phyloP scores from a whole-genome alignment of 208 protist genomes.

The Crithidia bombi region DNA sequence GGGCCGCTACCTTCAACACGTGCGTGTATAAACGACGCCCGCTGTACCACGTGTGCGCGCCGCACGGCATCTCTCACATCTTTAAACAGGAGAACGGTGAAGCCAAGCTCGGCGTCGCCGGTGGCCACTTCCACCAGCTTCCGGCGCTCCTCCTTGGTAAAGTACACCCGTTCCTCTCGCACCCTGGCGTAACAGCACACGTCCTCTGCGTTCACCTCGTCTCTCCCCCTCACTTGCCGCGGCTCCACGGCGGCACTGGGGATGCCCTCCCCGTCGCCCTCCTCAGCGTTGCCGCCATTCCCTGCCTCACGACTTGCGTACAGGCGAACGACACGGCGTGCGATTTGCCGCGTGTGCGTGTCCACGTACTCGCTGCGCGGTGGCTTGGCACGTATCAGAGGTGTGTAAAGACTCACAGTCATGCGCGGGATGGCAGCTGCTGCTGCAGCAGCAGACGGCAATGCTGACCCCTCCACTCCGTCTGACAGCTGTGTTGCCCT shows the following conservation, averaged over 20 bases:
- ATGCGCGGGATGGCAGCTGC: slow-evolving; percentile 55
- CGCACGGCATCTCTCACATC: slow-evolving; percentile 42
- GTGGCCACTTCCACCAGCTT: slow-evolving; percentile 42
- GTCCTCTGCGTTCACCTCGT: slow-evolving; percentile 15
- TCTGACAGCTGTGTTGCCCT: background rate
- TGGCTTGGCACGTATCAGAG: slow-evolving; percentile 40
- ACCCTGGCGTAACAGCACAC: slow-evolving; percentile 30
- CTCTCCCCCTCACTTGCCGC: background rate
- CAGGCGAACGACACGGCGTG: slow-evolving; percentile 47
- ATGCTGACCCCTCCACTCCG: background rate
- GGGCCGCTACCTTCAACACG: slow-evolving; percentile 44
- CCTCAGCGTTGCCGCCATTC: slow-evolving; percentile 2
- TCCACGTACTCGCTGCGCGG: slow-evolving; percentile 51
- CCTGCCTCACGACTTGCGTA: background rate
- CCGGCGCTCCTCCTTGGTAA: slow-evolving; percentile 47
- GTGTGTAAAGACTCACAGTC: slow-evolving; percentile 70
- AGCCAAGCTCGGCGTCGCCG: slow-evolving; percentile 41
- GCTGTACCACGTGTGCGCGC: slow-evolving; percentile 52
- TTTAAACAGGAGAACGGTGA: slow-evolving; percentile 87
- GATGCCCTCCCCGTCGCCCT: background rate
- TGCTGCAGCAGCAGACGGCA: slow-evolving; percentile 1
- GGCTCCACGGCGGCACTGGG: background rate
- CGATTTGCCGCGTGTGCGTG: slow-evolving; percentile 47
- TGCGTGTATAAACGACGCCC: slow-evolving; percentile 61
- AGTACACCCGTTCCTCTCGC: slow-evolving; percentile 38